These are phyloP conservation scores for Gossypium davidsonii DNA, from an alignment of 441 rosid species.

Conservation along the genomic window DNA sequence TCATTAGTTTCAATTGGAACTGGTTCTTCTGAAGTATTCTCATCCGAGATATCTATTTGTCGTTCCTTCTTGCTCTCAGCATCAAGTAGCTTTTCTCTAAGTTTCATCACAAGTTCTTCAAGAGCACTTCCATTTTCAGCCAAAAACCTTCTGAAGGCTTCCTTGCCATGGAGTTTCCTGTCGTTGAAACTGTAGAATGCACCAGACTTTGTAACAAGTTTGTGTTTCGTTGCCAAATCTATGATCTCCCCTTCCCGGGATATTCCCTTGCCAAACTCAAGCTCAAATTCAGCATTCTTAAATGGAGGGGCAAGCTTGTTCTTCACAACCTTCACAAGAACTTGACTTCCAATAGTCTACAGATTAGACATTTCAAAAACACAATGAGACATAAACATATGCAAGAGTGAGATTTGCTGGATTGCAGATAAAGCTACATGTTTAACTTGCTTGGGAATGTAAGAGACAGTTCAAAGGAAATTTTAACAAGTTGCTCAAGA, in stretches of 20 bases:
- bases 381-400: slow-evolving; percentile 9
- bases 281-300: slow-evolving; percentile 72
- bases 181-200: slow-evolving; percentile 42
- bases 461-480: neutral
- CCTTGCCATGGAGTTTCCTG: slow-evolving; percentile 60
- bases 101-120: slow-evolving; percentile 55
- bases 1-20: slow-evolving; percentile 53
- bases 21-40: slow-evolving; percentile 29
- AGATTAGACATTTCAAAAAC: slow-evolving; percentile 13
- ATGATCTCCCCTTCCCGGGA: slow-evolving; percentile 64
- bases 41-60: slow-evolving; percentile 25
- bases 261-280: slow-evolving; percentile 92
- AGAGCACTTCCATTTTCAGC: slow-evolving; percentile 33
- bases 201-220: slow-evolving; percentile 45
- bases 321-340: slow-evolving; percentile 80
- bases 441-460: neutral
- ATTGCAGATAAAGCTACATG: neutral
- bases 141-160: slow-evolving; percentile 50
- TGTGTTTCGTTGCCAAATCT: slow-evolving; percentile 67
- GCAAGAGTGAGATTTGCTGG: neutral
- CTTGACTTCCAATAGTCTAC: slow-evolving; percentile 72
- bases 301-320: slow-evolving; percentile 97
- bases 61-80: slow-evolving; percentile 25
- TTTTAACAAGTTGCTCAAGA: neutral
- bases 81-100: slow-evolving; percentile 51